phyloP scores from a whole-genome alignment of 495 filamentous ascomycete genomes.

The Alectoria sarmentosa region DNA sequence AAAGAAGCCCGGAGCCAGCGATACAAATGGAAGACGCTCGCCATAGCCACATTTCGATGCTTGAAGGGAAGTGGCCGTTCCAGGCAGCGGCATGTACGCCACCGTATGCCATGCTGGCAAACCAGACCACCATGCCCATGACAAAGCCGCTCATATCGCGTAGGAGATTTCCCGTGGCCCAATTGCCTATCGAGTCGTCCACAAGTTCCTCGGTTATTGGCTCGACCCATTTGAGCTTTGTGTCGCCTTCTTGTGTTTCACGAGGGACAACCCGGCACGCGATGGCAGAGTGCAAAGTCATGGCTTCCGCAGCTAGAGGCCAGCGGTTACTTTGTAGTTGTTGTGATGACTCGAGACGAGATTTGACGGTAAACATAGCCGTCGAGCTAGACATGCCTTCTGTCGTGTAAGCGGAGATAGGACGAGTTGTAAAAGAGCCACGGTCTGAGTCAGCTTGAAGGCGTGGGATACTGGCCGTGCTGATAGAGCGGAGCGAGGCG shows the following conservation, averaged over 20 bases:
- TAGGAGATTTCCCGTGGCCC: conserved; percentile 16
- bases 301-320: conserved; percentile 10
- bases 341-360: not conserved
- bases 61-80: conserved; percentile 29
- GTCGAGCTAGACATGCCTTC: not conserved
- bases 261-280: conserved; percentile 6
- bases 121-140: conserved; percentile 18
- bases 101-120: conserved; percentile 21
- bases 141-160: conserved; percentile 11
- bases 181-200: not conserved
- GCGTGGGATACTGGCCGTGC: conserved; percentile 1
- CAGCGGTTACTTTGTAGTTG: conserved; percentile 7
- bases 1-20: conserved; percentile 7
- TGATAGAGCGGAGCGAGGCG: not conserved
- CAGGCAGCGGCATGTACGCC: conserved; percentile 29
- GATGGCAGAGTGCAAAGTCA: conserved; percentile 13
- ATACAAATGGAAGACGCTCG: conserved; percentile 24
- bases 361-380: not conserved
- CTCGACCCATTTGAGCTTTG: not conserved
- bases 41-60: conserved; percentile 29
- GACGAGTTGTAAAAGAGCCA: not conserved
- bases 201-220: conserved; percentile 13
- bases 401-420: not conserved
- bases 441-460: not conserved
- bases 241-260: not conserved